Evolutionary conservation across 805 yeast species (phyloP).

Genomic region (Starmerella floris): DNA sequence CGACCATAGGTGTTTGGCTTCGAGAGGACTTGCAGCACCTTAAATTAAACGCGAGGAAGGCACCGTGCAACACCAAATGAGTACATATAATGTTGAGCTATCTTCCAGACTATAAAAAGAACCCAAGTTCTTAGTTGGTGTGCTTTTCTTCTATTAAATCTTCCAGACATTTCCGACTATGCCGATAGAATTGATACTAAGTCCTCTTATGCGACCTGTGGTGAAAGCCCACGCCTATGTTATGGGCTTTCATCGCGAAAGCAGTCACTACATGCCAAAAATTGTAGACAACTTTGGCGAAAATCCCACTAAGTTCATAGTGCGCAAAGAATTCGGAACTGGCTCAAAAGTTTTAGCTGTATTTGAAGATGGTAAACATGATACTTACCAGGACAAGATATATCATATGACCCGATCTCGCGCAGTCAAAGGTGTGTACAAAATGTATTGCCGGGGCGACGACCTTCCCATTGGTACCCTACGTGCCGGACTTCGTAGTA

Average conservation of each 20-base stretch:
- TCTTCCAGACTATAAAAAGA: no score
- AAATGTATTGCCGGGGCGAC: slow-evolving; percentile 37
- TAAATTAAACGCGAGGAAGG: no score
- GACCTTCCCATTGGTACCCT: slow-evolving; percentile 47
- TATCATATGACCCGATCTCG: slow-evolving; percentile 49
- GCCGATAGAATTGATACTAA: slow-evolving; percentile 47
- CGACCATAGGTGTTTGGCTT: no score
- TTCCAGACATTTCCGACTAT: no score
- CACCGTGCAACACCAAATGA: no score
- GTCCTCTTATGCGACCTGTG: slow-evolving; percentile 49
- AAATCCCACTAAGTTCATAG: slow-evolving; percentile 29
- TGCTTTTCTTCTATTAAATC: no score
- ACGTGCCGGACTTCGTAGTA: slow-evolving; percentile 49
- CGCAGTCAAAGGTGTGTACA: slow-evolving; percentile 54
- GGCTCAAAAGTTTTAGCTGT: slow-evolving; percentile 48
- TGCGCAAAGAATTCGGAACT: slow-evolving; percentile 46
- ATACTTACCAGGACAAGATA: slow-evolving; percentile 28
- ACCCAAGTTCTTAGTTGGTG: no score
- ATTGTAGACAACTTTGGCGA: slow-evolving; percentile 35
- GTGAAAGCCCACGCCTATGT: slow-evolving; percentile 42
- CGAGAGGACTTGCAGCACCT: no score
- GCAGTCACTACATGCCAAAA: slow-evolving; percentile 44
- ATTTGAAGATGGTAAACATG: slow-evolving; percentile 30
- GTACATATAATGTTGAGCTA: no score
- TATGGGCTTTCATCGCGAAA: slow-evolving; percentile 43